A percentile compares a stretch with the other conserved stretches of the same genome.
These are phyloP conservation scores for Spongispora temasekensis DNA, from an alignment of 1,284 basidiomycete species.

Conservation along the genomic window DNA sequence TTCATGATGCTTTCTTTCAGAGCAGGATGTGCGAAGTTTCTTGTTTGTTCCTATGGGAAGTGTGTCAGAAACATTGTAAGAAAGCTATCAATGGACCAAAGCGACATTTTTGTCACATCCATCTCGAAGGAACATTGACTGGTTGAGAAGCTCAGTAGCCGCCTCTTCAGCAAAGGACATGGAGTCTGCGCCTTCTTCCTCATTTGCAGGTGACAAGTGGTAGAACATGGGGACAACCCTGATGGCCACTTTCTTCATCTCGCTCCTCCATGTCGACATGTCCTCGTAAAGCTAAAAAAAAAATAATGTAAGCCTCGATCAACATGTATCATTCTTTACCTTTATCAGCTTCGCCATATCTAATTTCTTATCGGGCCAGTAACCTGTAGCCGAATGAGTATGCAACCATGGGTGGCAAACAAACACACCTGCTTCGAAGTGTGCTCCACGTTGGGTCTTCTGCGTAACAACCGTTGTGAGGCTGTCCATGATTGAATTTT, in stretches of 20 bases:
- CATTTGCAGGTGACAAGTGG: background rate
- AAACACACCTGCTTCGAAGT: background rate
- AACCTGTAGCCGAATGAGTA: background rate
- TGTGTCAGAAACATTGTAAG: background rate
- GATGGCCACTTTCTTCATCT: background rate
- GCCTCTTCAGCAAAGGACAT: background rate
- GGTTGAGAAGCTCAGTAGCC: background rate
- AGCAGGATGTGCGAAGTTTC: background rate
- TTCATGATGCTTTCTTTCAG: background rate
- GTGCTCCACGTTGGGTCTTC: background rate
- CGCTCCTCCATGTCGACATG: background rate
- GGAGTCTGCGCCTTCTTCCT: background rate
- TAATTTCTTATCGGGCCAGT: background rate
- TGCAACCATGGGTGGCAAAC: background rate
- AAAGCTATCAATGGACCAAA: background rate
- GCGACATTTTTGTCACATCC: background rate
- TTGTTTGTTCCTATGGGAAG: background rate
- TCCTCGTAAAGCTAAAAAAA: background rate
- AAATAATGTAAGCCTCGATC: background rate
- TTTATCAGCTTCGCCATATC: background rate
- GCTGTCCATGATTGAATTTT: background rate
- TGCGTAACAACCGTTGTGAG: background rate
- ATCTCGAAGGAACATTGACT: background rate
- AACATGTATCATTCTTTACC: background rate
- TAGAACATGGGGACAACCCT: background rate